These are phyloP conservation scores for Leccinellum luteum DNA, from an alignment of 768 basidiomycete species.

Conservation along the genomic window DNA sequence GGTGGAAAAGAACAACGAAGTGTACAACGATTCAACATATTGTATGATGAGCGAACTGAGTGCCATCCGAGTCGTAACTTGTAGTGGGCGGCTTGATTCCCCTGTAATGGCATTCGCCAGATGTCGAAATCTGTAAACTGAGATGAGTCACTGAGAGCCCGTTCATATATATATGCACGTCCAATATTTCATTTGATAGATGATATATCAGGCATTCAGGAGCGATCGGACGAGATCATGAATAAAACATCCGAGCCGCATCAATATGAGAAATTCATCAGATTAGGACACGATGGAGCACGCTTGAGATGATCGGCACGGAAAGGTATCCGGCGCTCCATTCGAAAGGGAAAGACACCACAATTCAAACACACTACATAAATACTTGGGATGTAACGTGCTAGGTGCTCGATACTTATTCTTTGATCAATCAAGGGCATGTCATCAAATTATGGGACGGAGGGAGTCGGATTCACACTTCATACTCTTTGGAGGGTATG, in stretches of 20 bases:
- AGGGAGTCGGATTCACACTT: too few relatives aligned
- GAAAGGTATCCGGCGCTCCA: too few relatives aligned
- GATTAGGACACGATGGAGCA: not conserved
- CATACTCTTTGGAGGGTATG: too few relatives aligned
- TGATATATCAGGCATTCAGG: too few relatives aligned
- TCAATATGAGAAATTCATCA: not conserved
- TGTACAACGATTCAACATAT: not conserved
- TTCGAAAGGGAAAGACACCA: too few relatives aligned
- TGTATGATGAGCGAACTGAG: not conserved
- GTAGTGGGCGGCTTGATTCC: not conserved
- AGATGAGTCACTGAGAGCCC: not conserved
- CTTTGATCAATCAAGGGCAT: too few relatives aligned
- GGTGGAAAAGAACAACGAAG: not conserved
- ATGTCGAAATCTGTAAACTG: not conserved
- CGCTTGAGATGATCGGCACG: not conserved
- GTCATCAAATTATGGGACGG: too few relatives aligned
- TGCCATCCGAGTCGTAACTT: not conserved
- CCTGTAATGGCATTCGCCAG: not conserved
- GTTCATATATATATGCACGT: not conserved
- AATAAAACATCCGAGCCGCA: not conserved
- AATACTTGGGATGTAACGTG: too few relatives aligned
- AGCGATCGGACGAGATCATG: not conserved
- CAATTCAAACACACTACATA: too few relatives aligned
- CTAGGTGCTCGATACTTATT: too few relatives aligned
- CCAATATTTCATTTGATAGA: not conserved